These are phyloP conservation scores for Henckelia pumila DNA, from an alignment of 257 asterid species.

Conservation along the genomic window DNA sequence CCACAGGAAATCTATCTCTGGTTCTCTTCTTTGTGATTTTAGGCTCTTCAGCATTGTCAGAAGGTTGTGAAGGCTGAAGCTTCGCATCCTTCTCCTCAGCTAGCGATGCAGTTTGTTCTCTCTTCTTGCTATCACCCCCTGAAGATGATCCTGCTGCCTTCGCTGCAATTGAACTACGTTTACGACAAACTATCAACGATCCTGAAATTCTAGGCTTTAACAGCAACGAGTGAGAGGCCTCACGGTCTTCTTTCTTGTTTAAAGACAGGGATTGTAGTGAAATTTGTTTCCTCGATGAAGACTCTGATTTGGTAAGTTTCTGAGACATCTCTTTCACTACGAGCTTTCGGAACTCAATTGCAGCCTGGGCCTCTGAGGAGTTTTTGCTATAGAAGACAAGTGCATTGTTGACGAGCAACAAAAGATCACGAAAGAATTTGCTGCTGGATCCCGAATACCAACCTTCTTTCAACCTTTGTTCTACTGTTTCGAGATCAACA, in stretches of 20 bases:
- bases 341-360: constrained; percentile 46
- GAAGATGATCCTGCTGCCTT: constrained; percentile 51
- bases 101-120: constrained; percentile 29
- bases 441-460: constrained; percentile 37
- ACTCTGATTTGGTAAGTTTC: constrained; percentile 40
- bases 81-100: constrained; percentile 34
- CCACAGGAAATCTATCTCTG: constrained; percentile 43
- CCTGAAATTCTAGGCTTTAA: constrained; percentile 58
- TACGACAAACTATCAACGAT: constrained; percentile 60
- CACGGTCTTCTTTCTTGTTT: constrained; percentile 45
- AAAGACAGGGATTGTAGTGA: constrained; percentile 44
- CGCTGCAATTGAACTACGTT: constrained; percentile 62
- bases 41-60: constrained; percentile 46
- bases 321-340: constrained; percentile 41
- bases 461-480: constrained; percentile 53
- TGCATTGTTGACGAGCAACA: constrained; percentile 67
- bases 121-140: constrained; percentile 47
- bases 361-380: constrained; percentile 47
- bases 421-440: constrained; percentile 68
- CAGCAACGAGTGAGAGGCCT: constrained; percentile 40
- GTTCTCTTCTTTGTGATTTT: constrained; percentile 64
- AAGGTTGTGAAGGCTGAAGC: constrained; percentile 26
- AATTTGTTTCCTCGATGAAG: constrained; percentile 50
- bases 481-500: constrained; percentile 48
- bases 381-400: constrained; percentile 52